phyloP scores from a whole-genome alignment of 441 rosid species.

The Bocquillonia castaneifolia region DNA sequence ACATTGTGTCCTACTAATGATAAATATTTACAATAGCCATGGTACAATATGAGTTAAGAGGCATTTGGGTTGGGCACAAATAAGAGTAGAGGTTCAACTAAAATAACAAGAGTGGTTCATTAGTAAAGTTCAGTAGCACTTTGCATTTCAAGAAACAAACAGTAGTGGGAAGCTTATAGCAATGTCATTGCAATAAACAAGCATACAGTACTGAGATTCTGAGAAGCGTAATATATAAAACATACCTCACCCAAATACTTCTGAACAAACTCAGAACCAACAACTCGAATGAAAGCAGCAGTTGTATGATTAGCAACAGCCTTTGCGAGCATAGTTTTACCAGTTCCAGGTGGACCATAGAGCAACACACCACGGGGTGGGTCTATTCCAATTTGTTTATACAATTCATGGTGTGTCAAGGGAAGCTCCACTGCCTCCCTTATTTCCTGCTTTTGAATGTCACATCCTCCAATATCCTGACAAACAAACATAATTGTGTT shows the following conservation, averaged over 20 bases:
- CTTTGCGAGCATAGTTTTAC: conserved; percentile 98
- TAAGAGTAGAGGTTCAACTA: too few relatives aligned
- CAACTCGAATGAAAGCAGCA: conserved; percentile 97
- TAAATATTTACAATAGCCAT: too few relatives aligned
- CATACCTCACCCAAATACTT: conserved; percentile 97
- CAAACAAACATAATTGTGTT: too few relatives aligned
- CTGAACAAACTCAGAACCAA: conserved; percentile 99
- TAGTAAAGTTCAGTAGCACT: too few relatives aligned
- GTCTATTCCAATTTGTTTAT: conserved; percentile 96
- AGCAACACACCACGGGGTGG: conserved; percentile 98
- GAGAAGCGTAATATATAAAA: not conserved
- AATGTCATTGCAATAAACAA: too few relatives aligned
- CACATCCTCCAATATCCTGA: conserved; percentile 99
- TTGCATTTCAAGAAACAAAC: too few relatives aligned
- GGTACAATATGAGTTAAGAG: too few relatives aligned
- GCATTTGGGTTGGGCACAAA: too few relatives aligned
- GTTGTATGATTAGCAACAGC: conserved; percentile 99
- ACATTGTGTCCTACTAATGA: too few relatives aligned
- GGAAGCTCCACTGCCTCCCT: conserved; percentile 99
- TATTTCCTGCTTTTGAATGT: conserved; percentile 97
- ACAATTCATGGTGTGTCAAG: conserved; percentile 87
- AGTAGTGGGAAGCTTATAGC: too few relatives aligned
- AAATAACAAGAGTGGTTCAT: too few relatives aligned
- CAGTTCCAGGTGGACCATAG: conserved; percentile 98
- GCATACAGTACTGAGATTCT: not conserved